A percentile compares a stretch with the other conserved stretches of the same genome.
Evolutionary conservation across 148 eudicot genomes (phyloP).

Genomic region (Arctostaphylos glauca): DNA sequence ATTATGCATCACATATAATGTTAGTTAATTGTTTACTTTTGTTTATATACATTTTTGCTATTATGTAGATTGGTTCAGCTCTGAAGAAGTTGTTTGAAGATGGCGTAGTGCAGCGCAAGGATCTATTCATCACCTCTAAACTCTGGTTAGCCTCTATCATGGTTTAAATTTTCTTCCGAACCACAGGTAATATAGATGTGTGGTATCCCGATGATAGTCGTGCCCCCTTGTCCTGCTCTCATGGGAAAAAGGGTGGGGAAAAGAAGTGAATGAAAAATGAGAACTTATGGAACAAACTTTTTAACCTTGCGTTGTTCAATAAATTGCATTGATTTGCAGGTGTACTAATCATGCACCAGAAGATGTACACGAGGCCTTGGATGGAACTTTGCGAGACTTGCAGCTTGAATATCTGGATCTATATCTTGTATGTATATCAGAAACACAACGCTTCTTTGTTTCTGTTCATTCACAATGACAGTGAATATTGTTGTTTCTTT

Average conservation of each 20-base stretch:
- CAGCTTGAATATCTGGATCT: slow-evolving; percentile 62
- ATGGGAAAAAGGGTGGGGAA: neutral
- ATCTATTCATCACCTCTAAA: slow-evolving; percentile 58
- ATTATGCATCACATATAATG: no score
- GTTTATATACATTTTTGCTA: neutral
- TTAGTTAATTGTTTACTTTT: neutral
- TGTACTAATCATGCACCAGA: slow-evolving; percentile 50
- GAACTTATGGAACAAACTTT: neutral
- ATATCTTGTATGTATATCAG: slow-evolving; percentile 43
- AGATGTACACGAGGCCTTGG: slow-evolving; percentile 54
- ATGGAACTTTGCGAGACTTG: slow-evolving; percentile 46
- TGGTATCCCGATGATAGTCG: neutral
- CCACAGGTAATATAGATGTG: neutral
- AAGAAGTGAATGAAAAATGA: neutral
- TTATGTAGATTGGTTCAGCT: slow-evolving; percentile 37
- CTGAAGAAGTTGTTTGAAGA: slow-evolving; percentile 52
- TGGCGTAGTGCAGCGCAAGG: slow-evolving; percentile 54
- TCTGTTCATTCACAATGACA: neutral
- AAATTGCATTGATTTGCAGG: slow-evolving; percentile 37
- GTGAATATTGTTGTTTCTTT: neutral
- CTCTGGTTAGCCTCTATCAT: slow-evolving; percentile 40
- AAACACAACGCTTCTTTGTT: neutral
- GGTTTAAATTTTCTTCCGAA: neutral
- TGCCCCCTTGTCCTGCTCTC: neutral
- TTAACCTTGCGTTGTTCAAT: neutral